Evolutionary conservation across 1,284 basidiomycete species (phyloP).

Genomic region (Termitomyces sp.): DNA sequence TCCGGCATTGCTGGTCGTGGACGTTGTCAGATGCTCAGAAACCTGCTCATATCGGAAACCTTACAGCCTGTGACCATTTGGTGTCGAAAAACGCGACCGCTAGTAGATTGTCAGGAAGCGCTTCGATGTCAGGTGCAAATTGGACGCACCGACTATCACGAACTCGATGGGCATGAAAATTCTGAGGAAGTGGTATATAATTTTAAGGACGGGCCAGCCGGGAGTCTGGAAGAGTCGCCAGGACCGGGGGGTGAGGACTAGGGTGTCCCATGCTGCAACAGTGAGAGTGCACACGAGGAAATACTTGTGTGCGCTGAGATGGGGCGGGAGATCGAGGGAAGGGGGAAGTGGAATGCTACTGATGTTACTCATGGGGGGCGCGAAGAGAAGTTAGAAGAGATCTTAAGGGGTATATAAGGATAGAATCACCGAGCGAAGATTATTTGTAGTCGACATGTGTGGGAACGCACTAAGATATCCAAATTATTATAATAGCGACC

Average conservation of each 20-base stretch:
- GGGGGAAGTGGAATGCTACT: constrained; percentile 35
- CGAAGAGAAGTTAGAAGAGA: constrained; percentile 6
- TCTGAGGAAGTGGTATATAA: constrained; percentile 67
- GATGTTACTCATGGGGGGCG: constrained; percentile 19
- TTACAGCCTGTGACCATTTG: constrained; percentile 49
- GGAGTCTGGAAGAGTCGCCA: constrained; percentile 64
- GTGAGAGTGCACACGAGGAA: constrained; percentile 82
- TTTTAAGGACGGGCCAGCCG: constrained; percentile 73
- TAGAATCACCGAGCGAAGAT: background rate
- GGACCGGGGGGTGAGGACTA: constrained; percentile 72
- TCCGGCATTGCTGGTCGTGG: constrained; percentile 44
- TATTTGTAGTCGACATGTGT: background rate
- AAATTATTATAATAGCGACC: background rate
- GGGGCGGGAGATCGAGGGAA: constrained; percentile 65
- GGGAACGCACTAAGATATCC: background rate
- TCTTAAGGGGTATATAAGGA: background rate
- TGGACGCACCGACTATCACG: constrained; percentile 53
- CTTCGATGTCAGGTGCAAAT: background rate
- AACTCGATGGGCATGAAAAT: constrained; percentile 75
- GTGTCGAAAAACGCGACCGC: constrained; percentile 81
- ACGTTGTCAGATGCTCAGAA: background rate
- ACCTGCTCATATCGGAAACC: constrained; percentile 14
- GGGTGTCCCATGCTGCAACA: constrained; percentile 80
- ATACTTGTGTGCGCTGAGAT: constrained; percentile 78
- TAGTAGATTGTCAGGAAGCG: constrained; percentile 21